Evolutionary conservation across 2,329 filamentous ascomycete species (phyloP).

Genomic region (Aspergillus clavatus): DNA sequence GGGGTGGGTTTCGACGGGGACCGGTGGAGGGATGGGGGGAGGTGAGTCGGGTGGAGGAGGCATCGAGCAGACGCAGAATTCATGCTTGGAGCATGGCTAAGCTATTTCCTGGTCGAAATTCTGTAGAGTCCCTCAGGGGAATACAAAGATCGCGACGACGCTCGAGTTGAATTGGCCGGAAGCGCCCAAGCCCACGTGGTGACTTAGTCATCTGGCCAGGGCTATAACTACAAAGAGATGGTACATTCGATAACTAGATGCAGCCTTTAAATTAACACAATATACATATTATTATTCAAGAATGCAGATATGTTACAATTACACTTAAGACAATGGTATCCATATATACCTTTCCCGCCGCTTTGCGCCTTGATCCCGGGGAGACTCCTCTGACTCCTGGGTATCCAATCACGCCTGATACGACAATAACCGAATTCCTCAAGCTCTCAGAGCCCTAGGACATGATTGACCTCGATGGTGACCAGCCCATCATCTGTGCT

Average conservation of each 20-base stretch:
- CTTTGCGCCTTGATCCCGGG: no score
- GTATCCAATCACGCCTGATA: no score
- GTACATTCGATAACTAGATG: no score
- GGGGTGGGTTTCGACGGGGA: conserved; percentile 45
- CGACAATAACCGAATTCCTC: neutral
- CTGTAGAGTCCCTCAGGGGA: neutral
- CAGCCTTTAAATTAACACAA: no score
- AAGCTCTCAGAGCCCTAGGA: neutral
- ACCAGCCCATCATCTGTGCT: neutral
- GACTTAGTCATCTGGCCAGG: neutral
- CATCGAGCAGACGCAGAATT: conserved; percentile 28
- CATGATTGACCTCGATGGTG: conserved; percentile 11
- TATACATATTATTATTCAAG: neutral
- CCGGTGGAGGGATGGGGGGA: conserved; percentile 39
- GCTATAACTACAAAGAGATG: no score
- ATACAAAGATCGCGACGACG: neutral
- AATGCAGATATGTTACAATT: no score
- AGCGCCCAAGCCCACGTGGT: neutral
- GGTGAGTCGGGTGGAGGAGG: conserved; percentile 30
- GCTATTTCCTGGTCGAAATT: neutral
- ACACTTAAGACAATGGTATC: no score
- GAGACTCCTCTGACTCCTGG: neutral
- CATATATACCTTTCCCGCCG: no score
- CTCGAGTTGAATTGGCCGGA: neutral
- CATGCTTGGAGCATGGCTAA: conserved; percentile 27